These are phyloP conservation scores for Ophiocordyceps camponoti-saundersi DNA, from an alignment of 2,329 filamentous ascomycete genomes.

Conservation along the genomic window DNA sequence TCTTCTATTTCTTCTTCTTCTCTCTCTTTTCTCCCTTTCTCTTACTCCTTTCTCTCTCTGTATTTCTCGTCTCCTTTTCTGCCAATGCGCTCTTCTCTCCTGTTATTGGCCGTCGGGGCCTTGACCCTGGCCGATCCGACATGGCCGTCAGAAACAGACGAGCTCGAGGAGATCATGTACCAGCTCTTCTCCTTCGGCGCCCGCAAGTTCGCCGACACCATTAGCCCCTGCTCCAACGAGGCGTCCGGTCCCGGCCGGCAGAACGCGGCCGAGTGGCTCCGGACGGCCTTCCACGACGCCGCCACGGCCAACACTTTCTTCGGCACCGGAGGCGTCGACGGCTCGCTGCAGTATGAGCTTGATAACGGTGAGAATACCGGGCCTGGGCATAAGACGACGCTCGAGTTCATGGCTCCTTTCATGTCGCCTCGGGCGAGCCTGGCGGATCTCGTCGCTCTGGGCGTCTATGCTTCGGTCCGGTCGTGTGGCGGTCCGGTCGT, in stretches of 20 bases:
- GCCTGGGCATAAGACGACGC: conserved; percentile 33
- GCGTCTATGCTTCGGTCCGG: conserved; percentile 39
- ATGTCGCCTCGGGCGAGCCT: conserved; percentile 32
- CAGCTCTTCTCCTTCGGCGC: conserved; percentile 36
- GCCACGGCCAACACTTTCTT: conserved; percentile 31
- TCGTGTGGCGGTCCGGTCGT: conserved; percentile 40
- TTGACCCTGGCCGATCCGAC: conserved; percentile 32
- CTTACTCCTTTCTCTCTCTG: no score
- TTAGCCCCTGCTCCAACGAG: conserved; percentile 38
- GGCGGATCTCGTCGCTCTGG: conserved; percentile 40
- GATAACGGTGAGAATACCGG: conserved; percentile 37
- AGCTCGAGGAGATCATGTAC: conserved; percentile 47
- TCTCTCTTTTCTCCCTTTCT: background rate
- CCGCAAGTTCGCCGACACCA: conserved; percentile 36
- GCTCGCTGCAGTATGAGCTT: conserved; percentile 42
- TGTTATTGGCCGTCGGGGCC: conserved; percentile 18
- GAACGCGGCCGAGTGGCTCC: conserved; percentile 44
- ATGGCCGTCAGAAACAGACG: conserved; percentile 42
- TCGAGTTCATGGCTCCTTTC: conserved; percentile 35
- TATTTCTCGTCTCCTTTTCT: background rate
- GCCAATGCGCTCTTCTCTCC: conserved; percentile 6
- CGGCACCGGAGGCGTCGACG: conserved; percentile 37
- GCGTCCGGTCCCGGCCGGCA: conserved; percentile 35
- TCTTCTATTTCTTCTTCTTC: background rate
- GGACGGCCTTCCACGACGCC: conserved; percentile 46